Evolutionary conservation across 495 filamentous ascomycete species (phyloP), one percentile per base, ranked within the genome.

Genomic region (Podospora comata): DNA sequence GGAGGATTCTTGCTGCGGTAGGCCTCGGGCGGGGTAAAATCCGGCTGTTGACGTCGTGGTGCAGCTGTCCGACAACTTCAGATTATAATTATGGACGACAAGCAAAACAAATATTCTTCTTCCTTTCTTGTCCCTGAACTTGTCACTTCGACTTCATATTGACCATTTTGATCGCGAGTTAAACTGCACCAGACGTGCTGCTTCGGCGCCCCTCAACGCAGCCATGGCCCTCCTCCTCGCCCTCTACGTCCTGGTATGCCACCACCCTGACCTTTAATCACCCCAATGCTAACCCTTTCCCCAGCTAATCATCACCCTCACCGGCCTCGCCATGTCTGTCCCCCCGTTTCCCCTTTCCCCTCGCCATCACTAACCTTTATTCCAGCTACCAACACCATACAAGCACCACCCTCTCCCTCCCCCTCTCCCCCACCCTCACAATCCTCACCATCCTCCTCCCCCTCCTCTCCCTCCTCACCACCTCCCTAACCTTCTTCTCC

Each of bases 371-470:
- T 7, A 9, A 28, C 48, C 15, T 27, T n/a, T 55, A 58, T 62
- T 27, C 48, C 53, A 86, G 83, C 66, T 87, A 85, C 72, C 79
- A 82, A n/a, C 80, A 82, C 69, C 76, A 80, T 48, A 81, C 79
- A 65, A 70, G 81, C 2, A 76, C 78, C 65, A 72, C 68, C 56
- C 82, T 87, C 67, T 82, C 78, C 39, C 79, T 88, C 18, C 86
- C 85, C 60, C 78, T 87, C 65, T 75, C 85, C 16, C 71, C 81
- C 23, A 73, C 72, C 34, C 80, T 86, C 5, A 78, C 80, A 15
- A 76, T 81, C 39, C 77, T 86, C 44, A 80, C 83, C 20, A 79
- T 86, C 60, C 77, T 85, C 34, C 79, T 88, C 16, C 86, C 86
- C 6, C 67, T 87, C 55, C 72, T 86, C 57, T 78, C 85, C 48